Percentiles rank a stretch among this genome's conserved stretches.
Evolutionary conservation across 352 stramenopile genomes (phyloP).

Genomic region (Paralagenidium karlingii): DNA sequence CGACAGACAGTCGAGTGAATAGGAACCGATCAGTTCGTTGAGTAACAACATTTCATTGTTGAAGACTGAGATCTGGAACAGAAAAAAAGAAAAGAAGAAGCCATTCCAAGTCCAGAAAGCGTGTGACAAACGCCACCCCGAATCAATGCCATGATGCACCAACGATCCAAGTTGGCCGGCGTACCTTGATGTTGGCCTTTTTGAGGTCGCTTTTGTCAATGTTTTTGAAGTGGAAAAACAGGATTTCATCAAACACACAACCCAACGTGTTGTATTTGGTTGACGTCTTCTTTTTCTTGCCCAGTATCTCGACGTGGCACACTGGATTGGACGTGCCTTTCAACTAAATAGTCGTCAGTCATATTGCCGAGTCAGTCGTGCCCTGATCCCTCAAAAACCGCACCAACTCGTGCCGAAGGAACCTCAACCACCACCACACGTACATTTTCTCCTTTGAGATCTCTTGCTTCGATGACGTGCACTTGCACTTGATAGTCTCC

Average conservation of each 20-base stretch:
- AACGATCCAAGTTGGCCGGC: background rate
- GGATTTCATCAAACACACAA: constrained; percentile 84
- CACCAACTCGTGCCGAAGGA: background rate
- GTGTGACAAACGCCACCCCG: too few relatives aligned
- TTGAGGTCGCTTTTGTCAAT: constrained; percentile 57
- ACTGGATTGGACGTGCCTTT: constrained; percentile 84
- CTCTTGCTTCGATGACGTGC: constrained; percentile 75
- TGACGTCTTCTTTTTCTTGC: constrained; percentile 55
- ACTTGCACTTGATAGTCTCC: constrained; percentile 79
- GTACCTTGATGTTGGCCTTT: constrained; percentile 54
- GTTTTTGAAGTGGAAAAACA: constrained; percentile 85
- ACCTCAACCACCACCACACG: too few relatives aligned
- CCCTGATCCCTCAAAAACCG: too few relatives aligned
- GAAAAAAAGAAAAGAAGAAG: background rate
- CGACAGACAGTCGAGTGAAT: constrained; percentile 69
- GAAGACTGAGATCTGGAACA: constrained; percentile 42
- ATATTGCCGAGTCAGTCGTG: too few relatives aligned
- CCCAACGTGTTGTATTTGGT: constrained; percentile 69
- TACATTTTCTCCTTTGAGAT: constrained; percentile 84
- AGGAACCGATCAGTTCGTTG: constrained; percentile 78
- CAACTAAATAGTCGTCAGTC: too few relatives aligned
- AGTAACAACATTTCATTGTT: constrained; percentile 56
- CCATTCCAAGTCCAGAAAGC: too few relatives aligned
- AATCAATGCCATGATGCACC: constrained; percentile 3
- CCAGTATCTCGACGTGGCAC: constrained; percentile 69